Evolutionary conservation across 2,329 filamentous ascomycete species (phyloP).

Genomic region (Ophiosphaerella herpotricha): DNA sequence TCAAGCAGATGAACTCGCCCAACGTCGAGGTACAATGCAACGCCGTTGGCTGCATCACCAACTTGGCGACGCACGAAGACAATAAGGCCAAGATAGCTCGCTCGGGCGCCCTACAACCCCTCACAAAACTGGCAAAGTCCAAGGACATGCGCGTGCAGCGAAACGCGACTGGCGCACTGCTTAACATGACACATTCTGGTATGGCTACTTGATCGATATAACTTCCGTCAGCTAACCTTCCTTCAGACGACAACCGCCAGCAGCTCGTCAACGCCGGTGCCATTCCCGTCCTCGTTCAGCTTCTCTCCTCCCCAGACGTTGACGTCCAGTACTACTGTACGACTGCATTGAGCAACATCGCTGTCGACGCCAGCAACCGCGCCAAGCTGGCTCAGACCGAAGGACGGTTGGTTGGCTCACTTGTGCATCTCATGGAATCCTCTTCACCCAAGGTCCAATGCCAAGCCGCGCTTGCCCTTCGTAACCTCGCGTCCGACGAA

Average conservation of each 20-base stretch:
- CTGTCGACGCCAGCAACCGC: conserved; percentile 88
- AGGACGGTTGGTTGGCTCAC: conserved; percentile 85
- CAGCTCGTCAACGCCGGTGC: conserved; percentile 96
- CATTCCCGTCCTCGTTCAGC: conserved; percentile 95
- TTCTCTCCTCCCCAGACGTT: conserved; percentile 89
- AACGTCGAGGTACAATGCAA: conserved; percentile 99
- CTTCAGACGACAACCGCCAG: conserved; percentile 89
- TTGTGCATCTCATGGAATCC: conserved; percentile 96
- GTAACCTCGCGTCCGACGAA: conserved; percentile 95
- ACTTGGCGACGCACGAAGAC: conserved; percentile 95
- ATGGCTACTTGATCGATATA: conserved; percentile 37
- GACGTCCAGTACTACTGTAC: conserved; percentile 99
- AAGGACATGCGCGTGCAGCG: conserved; percentile 98
- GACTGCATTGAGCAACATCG: conserved; percentile 97
- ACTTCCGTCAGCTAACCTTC: conserved; percentile 22
- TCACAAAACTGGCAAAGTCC: conserved; percentile 92
- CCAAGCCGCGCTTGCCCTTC: conserved; percentile 89
- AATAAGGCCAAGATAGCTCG: conserved; percentile 99
- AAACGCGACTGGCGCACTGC: conserved; percentile 91
- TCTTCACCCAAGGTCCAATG: conserved; percentile 93
- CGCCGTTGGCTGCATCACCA: conserved; percentile 97
- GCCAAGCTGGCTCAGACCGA: conserved; percentile 91
- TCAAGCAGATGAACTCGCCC: conserved; percentile 95
- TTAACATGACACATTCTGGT: conserved; percentile 99
- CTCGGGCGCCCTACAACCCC: conserved; percentile 86